Evolutionary conservation across 1,284 basidiomycete species (phyloP).

Genomic region (Schizopora paradoxa): DNA sequence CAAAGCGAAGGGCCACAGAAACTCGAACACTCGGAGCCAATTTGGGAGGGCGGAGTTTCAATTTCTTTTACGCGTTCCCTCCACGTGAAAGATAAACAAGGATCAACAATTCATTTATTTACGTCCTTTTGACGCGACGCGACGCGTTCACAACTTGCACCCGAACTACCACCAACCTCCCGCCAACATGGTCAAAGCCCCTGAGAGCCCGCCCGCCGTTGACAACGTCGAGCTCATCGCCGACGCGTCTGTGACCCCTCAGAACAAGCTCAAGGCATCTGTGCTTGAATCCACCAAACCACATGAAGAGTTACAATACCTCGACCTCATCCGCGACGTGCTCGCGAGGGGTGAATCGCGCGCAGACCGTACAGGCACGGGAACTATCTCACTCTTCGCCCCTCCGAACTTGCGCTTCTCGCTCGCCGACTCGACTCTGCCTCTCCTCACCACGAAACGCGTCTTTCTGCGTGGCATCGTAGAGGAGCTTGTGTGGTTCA

Average conservation of each 20-base stretch:
- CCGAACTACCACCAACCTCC: background rate
- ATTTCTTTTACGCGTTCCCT: conserved; percentile 2
- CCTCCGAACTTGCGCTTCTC: conserved; percentile 86
- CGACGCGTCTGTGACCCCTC: background rate
- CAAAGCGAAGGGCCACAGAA: background rate
- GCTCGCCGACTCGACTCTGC: conserved; percentile 67
- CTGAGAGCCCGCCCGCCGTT: conserved; percentile 1
- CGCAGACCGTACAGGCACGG: conserved; percentile 89
- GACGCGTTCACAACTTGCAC: background rate
- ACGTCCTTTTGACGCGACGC: background rate
- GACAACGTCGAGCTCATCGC: background rate
- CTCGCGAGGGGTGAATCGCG: conserved; percentile 71
- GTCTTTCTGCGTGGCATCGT: conserved; percentile 90
- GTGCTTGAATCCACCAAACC: background rate
- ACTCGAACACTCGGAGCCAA: conserved; percentile 5
- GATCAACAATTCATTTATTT: background rate
- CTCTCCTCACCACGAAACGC: conserved; percentile 92
- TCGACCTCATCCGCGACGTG: conserved; percentile 73
- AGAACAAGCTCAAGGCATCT: background rate
- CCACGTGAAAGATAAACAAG: background rate
- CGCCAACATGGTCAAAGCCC: conserved; percentile 12
- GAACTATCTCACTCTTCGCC: conserved; percentile 86
- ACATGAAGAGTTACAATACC: conserved; percentile 86
- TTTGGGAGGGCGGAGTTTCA: background rate
- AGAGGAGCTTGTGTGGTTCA: conserved; percentile 96